phyloP scores from a whole-genome alignment of 805 yeast genomes.

The Zygosaccharomyces siamensis region DNA sequence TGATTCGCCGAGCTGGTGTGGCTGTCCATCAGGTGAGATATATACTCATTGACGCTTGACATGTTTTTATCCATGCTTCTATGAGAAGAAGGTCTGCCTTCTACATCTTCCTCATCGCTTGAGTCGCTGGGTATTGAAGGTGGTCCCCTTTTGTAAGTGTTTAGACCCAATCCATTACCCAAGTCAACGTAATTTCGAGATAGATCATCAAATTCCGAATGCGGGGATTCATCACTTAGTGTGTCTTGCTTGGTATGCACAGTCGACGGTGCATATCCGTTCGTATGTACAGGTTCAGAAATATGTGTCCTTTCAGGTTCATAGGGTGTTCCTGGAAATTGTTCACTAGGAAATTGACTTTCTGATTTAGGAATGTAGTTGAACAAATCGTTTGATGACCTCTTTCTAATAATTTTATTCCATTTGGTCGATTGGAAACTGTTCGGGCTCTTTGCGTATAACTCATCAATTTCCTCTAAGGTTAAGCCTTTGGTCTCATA shows the following conservation, averaged over 20 bases:
- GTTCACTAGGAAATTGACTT: conserved; percentile 6
- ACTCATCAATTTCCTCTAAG: conserved; percentile 75
- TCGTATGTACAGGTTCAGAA: not conserved
- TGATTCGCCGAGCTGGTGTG: conserved; percentile 16
- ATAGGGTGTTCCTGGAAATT: not conserved
- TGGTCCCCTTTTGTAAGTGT: conserved; percentile 35
- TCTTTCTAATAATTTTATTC: conserved; percentile 26
- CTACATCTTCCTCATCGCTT: conserved; percentile 26
- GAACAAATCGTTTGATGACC: conserved; percentile 8
- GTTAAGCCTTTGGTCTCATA: conserved; percentile 78
- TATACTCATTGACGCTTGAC: conserved; percentile 21
- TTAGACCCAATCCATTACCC: conserved; percentile 36
- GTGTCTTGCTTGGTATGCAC: not conserved
- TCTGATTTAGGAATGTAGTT: conserved; percentile 5
- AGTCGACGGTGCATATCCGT: not conserved
- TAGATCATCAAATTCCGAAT: conserved; percentile 10
- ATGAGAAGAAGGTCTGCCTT: conserved; percentile 19
- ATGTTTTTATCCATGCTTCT: conserved; percentile 14
- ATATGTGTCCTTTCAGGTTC: not conserved
- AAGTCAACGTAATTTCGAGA: conserved; percentile 27
- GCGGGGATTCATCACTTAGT: conserved; percentile 5
- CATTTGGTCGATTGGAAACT: conserved; percentile 50
- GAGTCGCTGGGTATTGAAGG: conserved; percentile 38
- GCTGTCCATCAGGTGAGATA: conserved; percentile 26
- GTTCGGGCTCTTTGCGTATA: conserved; percentile 56